phyloP scores from a whole-genome alignment of 495 filamentous ascomycete species.

The Xylaria longipes region DNA sequence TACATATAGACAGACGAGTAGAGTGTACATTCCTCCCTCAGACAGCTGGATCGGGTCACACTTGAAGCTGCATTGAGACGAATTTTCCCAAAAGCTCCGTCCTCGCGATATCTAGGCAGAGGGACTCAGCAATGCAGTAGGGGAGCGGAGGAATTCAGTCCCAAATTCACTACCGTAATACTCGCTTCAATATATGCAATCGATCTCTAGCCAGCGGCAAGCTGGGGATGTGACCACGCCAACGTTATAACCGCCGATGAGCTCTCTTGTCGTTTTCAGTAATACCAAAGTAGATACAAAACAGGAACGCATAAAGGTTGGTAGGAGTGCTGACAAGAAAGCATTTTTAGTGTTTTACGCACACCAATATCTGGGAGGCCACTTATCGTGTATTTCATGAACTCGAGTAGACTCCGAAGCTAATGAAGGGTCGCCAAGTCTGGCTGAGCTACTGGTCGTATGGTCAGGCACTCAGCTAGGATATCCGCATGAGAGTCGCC shows the following conservation, averaged over 20 bases:
- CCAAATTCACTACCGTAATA: not conserved
- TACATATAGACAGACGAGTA: too few relatives aligned
- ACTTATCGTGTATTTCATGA: slow-evolving; percentile 47
- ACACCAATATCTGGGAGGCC: slow-evolving; percentile 45
- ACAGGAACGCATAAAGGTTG: not conserved
- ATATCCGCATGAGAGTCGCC: too few relatives aligned
- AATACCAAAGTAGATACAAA: not conserved
- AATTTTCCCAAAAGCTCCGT: not conserved
- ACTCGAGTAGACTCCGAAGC: slow-evolving; percentile 54
- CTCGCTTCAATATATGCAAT: not conserved
- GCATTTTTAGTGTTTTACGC: slow-evolving; percentile 39
- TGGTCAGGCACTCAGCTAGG: slow-evolving; percentile 19
- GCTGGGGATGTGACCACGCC: not conserved
- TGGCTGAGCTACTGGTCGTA: slow-evolving; percentile 43
- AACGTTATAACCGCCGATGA: not conserved
- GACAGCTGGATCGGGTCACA: not conserved
- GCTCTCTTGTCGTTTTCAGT: not conserved
- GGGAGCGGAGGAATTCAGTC: not conserved
- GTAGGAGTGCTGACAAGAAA: slow-evolving; percentile 36
- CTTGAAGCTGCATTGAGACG: not conserved
- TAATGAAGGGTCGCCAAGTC: slow-evolving; percentile 45
- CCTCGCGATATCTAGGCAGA: not conserved
- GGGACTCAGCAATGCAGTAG: not conserved
- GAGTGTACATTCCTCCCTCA: too few relatives aligned
- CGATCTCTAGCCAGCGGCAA: not conserved